Percentiles rank a stretch among this genome's conserved stretches.
Conservation (phyloP, 768 basidiomycete genomes). For the Pleurotus pulmonarius region DNA sequence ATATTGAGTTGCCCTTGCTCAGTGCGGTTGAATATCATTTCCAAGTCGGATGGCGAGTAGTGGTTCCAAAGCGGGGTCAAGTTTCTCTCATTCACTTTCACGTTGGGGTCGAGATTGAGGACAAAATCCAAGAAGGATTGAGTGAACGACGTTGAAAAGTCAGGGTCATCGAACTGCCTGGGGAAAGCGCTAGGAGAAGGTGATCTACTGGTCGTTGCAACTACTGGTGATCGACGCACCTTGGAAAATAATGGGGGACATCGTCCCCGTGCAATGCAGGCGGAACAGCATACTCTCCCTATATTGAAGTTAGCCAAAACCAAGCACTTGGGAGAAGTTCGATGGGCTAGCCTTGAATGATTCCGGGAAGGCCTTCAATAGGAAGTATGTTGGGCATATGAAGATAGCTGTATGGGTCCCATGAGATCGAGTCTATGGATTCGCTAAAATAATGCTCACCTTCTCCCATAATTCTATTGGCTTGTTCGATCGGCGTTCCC, state of each 20-base stretch:
- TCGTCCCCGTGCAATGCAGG: slow-evolving; percentile 38
- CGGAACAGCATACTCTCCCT: slow-evolving; percentile 42
- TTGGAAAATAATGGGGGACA: slow-evolving; percentile 35
- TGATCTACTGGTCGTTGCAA: background rate
- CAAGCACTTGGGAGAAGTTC: background rate
- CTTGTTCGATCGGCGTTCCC: slow-evolving; percentile 27
- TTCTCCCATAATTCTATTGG: slow-evolving; percentile 33
- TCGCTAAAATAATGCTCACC: slow-evolving; percentile 18
- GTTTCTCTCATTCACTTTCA: slow-evolving; percentile 24
- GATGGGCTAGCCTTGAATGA: slow-evolving; percentile 27
- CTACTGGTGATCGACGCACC: slow-evolving; percentile 21
- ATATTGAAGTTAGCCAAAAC: background rate
- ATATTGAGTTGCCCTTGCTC: background rate
- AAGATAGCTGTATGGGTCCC: slow-evolving; percentile 29
- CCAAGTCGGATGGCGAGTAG: slow-evolving; percentile 23
- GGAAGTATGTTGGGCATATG: slow-evolving; percentile 39
- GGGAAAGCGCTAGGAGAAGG: slow-evolving; percentile 4
- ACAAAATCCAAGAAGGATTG: slow-evolving; percentile 35
- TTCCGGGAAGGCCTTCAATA: slow-evolving; percentile 27
- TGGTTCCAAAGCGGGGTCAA: slow-evolving; percentile 33
- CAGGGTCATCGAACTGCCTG: slow-evolving; percentile 29
- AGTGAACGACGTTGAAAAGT: slow-evolving; percentile 32
- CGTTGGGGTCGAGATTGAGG: slow-evolving; percentile 25
- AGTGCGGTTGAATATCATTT: slow-evolving; percentile 43
- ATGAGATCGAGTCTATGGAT: background rate